Evolutionary conservation across 2,329 filamentous ascomycete genomes (phyloP), one percentile per base, ranked within the genome.

Genomic region (Meredithiella fracta): DNA sequence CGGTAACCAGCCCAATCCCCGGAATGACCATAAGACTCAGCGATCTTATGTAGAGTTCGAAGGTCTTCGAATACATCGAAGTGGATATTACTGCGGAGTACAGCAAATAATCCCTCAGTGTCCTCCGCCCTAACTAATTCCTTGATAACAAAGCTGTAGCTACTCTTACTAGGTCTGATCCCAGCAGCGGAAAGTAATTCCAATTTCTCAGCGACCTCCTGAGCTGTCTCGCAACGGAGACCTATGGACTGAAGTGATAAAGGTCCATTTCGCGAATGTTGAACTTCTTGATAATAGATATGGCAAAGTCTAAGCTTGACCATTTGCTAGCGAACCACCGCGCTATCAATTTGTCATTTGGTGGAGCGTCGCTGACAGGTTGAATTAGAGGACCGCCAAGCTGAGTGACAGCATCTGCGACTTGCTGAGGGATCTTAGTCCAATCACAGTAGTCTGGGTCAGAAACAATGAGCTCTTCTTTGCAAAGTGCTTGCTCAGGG

Each of bases 211-310:
- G 47, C 23, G 20, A 59, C 37, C 29, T 59, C 57, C 34, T 44
- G 22, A 25, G 42, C 25, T 7, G 57, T 55, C 31, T 31, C 29
- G 14, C 57, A 56, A 3, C 86, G 76, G 9, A 84, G 67, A 2
- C 82, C 86, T 66, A 95, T 79, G 49, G 90, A 83, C 60, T 89
- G 84, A 20, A 95, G 66, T 3, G 87, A 85, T 17, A 84, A 70
- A 0, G 88, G 83, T 0, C 89, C 89, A 95, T 83, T 37, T 73
- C 71, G 51, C 79, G 73, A 3, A 94, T 71, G 1, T 85, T 85
- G 53, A 94, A 77, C 62, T 85, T 79, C 56, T 77, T 73, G 17
- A 92, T 70, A 5, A 85, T 75, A 34, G 77, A 77, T 55, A 94
- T 79, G 25, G 87, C 79, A 61, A 83, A 77, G 56, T 90, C 80